A percentile compares a stretch with the other conserved stretches of the same genome.
Conservation (phyloP, 345 rosid genomes). For the Mallotus nudiflorus region DNA sequence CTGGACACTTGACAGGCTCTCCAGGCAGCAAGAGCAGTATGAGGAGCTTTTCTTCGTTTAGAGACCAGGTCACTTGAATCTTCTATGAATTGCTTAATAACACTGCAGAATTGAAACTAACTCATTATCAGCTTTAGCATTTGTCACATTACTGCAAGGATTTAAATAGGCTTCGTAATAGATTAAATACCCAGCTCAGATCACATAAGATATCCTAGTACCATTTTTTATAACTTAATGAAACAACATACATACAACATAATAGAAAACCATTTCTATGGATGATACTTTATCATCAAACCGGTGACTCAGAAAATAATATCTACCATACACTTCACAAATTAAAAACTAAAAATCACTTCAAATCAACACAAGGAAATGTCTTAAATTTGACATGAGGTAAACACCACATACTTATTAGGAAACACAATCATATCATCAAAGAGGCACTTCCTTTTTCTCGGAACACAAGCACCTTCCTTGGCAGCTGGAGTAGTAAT, state of each 20-base stretch:
- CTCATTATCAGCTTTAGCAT: conserved; percentile 1
- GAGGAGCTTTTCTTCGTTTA: conserved; percentile 49
- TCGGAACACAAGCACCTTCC: conserved; percentile 46
- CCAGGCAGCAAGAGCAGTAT: conserved; percentile 42
- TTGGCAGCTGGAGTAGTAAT: conserved; percentile 63
- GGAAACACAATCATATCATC: conserved; percentile 63
- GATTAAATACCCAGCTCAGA: not conserved
- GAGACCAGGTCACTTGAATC: conserved; percentile 62
- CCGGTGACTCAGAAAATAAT: conserved; percentile 3
- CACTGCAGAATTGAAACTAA: conserved; percentile 43
- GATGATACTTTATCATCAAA: not conserved
- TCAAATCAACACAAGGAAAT: not conserved
- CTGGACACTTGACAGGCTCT: conserved; percentile 38
- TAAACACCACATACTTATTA: conserved; percentile 51
- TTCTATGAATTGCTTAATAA: conserved; percentile 47
- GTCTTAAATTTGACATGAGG: conserved; percentile 1
- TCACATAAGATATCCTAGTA: not conserved
- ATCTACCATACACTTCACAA: not conserved
- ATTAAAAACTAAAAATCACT: conserved; percentile 8
- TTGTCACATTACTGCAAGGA: not conserved
- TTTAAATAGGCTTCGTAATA: not conserved
- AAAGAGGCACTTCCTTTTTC: conserved; percentile 58
- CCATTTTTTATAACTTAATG: not conserved
- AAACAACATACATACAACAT: not conserved
- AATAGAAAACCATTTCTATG: not conserved